Evolutionary conservation across 768 basidiomycete species (phyloP).

Genomic region (Austroboletus eburneus): DNA sequence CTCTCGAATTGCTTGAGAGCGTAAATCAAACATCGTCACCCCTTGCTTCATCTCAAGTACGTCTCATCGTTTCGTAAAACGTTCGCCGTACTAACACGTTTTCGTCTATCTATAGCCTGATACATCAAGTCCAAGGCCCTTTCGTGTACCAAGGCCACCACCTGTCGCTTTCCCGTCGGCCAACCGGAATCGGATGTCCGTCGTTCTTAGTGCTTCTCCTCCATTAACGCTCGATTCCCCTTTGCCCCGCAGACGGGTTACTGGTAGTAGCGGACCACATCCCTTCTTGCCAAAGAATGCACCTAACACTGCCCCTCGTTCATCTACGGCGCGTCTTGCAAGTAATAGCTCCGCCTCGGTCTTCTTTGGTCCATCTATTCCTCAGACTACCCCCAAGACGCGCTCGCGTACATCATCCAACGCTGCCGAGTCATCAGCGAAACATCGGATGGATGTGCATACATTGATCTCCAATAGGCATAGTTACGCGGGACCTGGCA

Average conservation of each 20-base stretch:
- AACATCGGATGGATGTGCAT: slow-evolving; percentile 14
- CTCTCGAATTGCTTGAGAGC: slow-evolving; percentile 58
- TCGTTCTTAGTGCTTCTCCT: slow-evolving; percentile 34
- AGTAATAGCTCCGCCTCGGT: slow-evolving; percentile 54
- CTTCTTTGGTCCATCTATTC: slow-evolving; percentile 56
- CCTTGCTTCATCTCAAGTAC: slow-evolving; percentile 28
- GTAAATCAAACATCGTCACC: slow-evolving; percentile 43
- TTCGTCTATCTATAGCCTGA: slow-evolving; percentile 7
- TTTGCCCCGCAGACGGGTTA: slow-evolving; percentile 49
- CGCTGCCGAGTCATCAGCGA: slow-evolving; percentile 3
- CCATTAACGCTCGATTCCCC: slow-evolving; percentile 53
- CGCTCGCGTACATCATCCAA: slow-evolving; percentile 25
- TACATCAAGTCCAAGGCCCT: slow-evolving; percentile 13
- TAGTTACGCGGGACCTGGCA: slow-evolving; percentile 56
- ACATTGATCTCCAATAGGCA: slow-evolving; percentile 48
- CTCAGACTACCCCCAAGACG: slow-evolving; percentile 22
- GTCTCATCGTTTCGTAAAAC: not conserved
- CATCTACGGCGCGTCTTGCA: slow-evolving; percentile 47
- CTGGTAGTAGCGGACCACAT: slow-evolving; percentile 32
- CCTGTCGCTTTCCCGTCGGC: slow-evolving; percentile 36
- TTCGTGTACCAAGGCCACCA: slow-evolving; percentile 11
- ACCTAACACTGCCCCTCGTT: slow-evolving; percentile 27
- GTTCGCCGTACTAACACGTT: not conserved
- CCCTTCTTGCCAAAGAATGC: slow-evolving; percentile 29
- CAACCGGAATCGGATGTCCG: slow-evolving; percentile 36